Base-by-base conservation (phyloP, 306 rosid genomes). In the Alnus rubra region DNA sequence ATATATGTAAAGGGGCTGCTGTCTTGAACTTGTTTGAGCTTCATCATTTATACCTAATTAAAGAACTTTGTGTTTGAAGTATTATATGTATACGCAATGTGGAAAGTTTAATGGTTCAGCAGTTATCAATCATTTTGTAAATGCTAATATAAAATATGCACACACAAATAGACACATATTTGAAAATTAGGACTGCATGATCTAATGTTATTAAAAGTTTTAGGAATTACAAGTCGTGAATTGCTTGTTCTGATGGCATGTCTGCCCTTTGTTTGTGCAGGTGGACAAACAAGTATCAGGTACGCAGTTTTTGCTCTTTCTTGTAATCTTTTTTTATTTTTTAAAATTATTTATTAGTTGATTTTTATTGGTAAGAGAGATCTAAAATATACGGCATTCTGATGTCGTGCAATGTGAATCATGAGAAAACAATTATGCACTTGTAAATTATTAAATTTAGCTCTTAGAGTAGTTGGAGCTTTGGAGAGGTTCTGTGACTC, bases 211-310 rank as follows among this genome's bases (percentile, higher is more conserved):
- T 37, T 65, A 2, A 39, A 44, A 16, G 19, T 42, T 67, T 68
- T 37, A 16, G 7, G 16, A 16, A 42, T 19, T 60, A 69, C 14
- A 68, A 54, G n/a, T 68, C 78, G 35, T 42, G 52, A 45, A 75
- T 80, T 75, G 47, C 45, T 48, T 71, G 33, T 81, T 76, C 84
- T 89, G 74, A 90, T 79, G 30, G 56, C 35, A 74, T 49, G 85
- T 74, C 59, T 50, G 1, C 63, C 76, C 60, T 91, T 77, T 78
- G 73, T 79, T 87, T 77, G 73, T 83, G 56, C 94, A 95, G 99
- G 99, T 82, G 99, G 99, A 77, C 99, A 95, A 85, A 95, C 99
- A 74, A 95, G 99, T 83, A 93, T 96, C 86, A 91, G 99, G 99
- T 96, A 84, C 30, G 18, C 33, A 74, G 74, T 76, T 63, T 64